Evolutionary conservation across 1,139 yeast species (phyloP).

Genomic region (Nakaseomyces uthaithaninus): DNA sequence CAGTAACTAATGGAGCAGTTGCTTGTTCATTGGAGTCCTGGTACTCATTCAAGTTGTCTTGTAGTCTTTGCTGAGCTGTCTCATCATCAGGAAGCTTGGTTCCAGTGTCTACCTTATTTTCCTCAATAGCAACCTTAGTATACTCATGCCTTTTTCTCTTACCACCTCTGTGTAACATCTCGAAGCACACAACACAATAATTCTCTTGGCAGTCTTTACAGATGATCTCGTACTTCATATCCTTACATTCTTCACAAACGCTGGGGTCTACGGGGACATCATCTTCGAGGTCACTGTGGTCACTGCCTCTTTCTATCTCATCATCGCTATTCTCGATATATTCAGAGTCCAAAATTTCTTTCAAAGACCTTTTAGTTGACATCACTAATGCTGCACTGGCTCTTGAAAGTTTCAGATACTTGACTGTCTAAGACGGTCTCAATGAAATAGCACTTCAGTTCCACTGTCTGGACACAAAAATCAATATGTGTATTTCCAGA

Average conservation of each 20-base stretch:
- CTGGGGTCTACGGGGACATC: constrained; percentile 26
- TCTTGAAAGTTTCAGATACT: too few relatives aligned
- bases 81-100: constrained; percentile 14
- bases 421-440: too few relatives aligned
- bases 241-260: constrained; percentile 59
- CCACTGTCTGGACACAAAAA: too few relatives aligned
- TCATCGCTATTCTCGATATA: constrained; percentile 28
- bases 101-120: constrained; percentile 13
- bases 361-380: constrained; percentile 26
- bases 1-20: constrained; percentile 7
- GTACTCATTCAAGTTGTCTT: constrained; percentile 15
- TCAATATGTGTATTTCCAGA: too few relatives aligned
- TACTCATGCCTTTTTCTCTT: constrained; percentile 39
- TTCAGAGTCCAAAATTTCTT: constrained; percentile 31
- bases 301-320: constrained; percentile 13
- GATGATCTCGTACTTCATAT: constrained; percentile 53
- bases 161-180: constrained; percentile 59
- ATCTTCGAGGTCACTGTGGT: constrained; percentile 16
- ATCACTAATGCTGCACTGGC: too few relatives aligned
- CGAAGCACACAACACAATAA: constrained; percentile 60
- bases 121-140: constrained; percentile 27
- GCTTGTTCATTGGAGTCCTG: constrained; percentile 7
- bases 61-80: constrained; percentile 14
- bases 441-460: too few relatives aligned
- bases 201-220: constrained; percentile 55